These are phyloP conservation scores for Peronosclerospora sorghi DNA, from an alignment of 352 stramenopile species.

Conservation along the genomic window DNA sequence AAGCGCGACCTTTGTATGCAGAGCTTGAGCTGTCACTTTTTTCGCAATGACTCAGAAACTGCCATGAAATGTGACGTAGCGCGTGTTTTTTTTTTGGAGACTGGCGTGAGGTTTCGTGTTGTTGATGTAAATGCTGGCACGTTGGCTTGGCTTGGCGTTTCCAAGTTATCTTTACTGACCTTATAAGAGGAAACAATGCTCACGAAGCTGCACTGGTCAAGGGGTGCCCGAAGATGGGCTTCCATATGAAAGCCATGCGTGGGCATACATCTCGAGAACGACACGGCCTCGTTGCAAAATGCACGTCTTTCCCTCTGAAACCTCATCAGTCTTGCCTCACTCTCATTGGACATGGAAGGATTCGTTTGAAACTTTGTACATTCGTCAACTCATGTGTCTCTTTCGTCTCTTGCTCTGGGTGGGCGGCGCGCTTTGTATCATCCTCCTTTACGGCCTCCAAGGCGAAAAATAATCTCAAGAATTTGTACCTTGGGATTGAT, in stretches of 20 bases:
- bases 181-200: constrained; percentile 64
- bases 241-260: constrained; percentile 78
- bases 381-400: constrained; percentile 57
- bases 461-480: constrained; percentile 61
- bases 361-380: constrained; percentile 60
- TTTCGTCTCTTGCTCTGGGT: constrained; percentile 68
- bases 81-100: constrained; percentile 41
- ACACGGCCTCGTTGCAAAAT: constrained; percentile 24
- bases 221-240: constrained; percentile 62
- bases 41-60: constrained; percentile 31
- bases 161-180: constrained; percentile 38
- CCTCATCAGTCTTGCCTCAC: too few species aligned
- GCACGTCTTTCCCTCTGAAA: constrained; percentile 44
- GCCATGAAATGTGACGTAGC: constrained; percentile 50
- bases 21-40: constrained; percentile 41
- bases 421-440: constrained; percentile 34
- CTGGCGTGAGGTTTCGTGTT: constrained; percentile 50
- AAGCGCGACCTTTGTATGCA: constrained; percentile 40
- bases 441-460: constrained; percentile 49
- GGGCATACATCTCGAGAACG: constrained; percentile 60
- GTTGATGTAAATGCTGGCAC: constrained; percentile 49
- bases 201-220: constrained; percentile 24
- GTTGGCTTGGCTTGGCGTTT: constrained; percentile 37
- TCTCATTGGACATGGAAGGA: too few species aligned
- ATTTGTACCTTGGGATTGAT: constrained; percentile 67